Conservation (phyloP, 2,329 filamentous ascomycete genomes). For the Alternaria metachromatica region DNA sequence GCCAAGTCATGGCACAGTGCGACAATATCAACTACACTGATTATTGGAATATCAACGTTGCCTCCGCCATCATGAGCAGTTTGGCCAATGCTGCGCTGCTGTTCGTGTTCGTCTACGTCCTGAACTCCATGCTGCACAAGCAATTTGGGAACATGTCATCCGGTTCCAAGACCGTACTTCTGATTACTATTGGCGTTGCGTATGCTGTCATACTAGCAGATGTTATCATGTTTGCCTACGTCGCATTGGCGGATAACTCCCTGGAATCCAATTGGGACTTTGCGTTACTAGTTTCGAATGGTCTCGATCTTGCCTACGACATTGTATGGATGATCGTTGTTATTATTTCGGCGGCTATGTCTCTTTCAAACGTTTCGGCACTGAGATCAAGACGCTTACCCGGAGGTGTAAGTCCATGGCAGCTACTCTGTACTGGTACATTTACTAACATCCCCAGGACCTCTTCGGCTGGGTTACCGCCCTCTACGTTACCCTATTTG, state of each 20-base stretch:
- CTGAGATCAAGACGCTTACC: slow-evolving; percentile 21
- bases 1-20: slow-evolving; percentile 24
- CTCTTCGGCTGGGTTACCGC: slow-evolving; percentile 22
- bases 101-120: slow-evolving; percentile 26
- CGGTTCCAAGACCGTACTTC: slow-evolving; percentile 16
- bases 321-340: slow-evolving; percentile 30
- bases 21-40: not conserved
- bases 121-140: slow-evolving; percentile 35
- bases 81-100: slow-evolving; percentile 32
- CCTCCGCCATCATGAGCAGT: slow-evolving; percentile 24
- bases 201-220: slow-evolving; percentile 20
- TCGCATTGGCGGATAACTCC: slow-evolving; percentile 6
- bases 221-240: slow-evolving; percentile 22
- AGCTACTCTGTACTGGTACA: not conserved
- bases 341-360: slow-evolving; percentile 17
- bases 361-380: slow-evolving; percentile 18
- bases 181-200: slow-evolving; percentile 27
- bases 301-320: slow-evolving; percentile 18
- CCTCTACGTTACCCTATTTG: slow-evolving; percentile 25
- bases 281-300: not conserved
- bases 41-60: slow-evolving; percentile 21
- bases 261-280: not conserved
- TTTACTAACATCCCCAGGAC: slow-evolving; percentile 16
- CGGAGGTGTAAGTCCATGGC: slow-evolving; percentile 24
- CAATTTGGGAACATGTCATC: slow-evolving; percentile 16